Conservation (phyloP, 805 yeast species). For the Ascoidea asiatica region DNA sequence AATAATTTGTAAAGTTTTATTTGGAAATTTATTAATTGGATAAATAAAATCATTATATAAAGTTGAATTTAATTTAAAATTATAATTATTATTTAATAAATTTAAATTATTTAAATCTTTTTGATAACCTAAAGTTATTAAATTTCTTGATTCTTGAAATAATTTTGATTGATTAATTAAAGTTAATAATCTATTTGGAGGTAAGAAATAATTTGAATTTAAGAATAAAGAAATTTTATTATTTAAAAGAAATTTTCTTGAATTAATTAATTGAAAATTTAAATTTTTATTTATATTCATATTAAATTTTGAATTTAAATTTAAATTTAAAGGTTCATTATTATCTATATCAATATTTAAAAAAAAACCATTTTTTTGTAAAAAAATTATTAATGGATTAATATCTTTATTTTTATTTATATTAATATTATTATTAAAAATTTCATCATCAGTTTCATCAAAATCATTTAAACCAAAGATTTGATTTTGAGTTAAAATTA, state of each 20-base stretch:
- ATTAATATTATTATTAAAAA: too few relatives aligned
- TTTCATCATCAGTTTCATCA: background rate
- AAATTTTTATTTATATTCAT: too few relatives aligned
- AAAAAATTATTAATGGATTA: background rate
- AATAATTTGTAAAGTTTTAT: constrained; percentile 30
- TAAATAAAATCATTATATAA: constrained; percentile 23
- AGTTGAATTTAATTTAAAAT: constrained; percentile 13
- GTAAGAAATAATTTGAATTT: constrained; percentile 38
- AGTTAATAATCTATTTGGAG: constrained; percentile 35
- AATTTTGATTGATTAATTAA: constrained; percentile 36
- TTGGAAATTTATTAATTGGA: constrained; percentile 29
- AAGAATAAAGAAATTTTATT: constrained; percentile 29
- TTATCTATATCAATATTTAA: background rate
- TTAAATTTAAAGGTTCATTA: background rate
- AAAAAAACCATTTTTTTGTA: constrained; percentile 1
- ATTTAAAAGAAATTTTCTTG: constrained; percentile 22
- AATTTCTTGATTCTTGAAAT: constrained; percentile 27
- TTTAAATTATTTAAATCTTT: constrained; percentile 1
- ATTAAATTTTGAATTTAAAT: too few relatives aligned
- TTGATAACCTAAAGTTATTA: constrained; percentile 20
- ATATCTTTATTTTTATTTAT: background rate
- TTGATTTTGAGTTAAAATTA: constrained; percentile 6
- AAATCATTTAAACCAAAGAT: constrained; percentile 12
- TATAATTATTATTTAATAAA: constrained; percentile 4
- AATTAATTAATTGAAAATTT: too few relatives aligned